phyloP scores from a whole-genome alignment of 2,329 filamentous ascomycete species.

The Blumeria hordei region DNA sequence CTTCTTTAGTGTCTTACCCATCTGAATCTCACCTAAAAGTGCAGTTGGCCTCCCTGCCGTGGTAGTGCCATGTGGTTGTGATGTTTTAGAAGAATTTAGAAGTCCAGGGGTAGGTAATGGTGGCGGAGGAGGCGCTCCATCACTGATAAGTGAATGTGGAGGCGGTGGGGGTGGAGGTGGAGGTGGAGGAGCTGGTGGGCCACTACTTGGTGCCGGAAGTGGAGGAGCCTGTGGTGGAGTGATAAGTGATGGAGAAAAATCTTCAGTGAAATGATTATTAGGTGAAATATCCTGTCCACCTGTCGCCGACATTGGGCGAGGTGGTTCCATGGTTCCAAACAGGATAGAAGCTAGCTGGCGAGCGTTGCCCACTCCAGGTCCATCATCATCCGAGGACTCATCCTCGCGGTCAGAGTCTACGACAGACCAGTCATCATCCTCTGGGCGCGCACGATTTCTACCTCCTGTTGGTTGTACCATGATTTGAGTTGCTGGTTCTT shows the following conservation, averaged over 20 bases:
- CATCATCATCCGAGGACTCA: constrained; percentile 51
- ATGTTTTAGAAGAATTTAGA: too few relatives aligned
- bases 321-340: constrained; percentile 91
- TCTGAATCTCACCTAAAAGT: constrained; percentile 62
- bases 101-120: constrained; percentile 18
- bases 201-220: constrained; percentile 14
- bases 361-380: constrained; percentile 57
- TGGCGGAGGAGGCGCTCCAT: constrained; percentile 10
- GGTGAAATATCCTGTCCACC: constrained; percentile 31
- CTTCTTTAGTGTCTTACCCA: constrained; percentile 61
- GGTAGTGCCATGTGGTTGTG: constrained; percentile 2
- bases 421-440: constrained; percentile 61
- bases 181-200: constrained; percentile 15
- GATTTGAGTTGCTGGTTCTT: constrained; percentile 24
- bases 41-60: constrained; percentile 24
- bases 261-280: constrained; percentile 15
- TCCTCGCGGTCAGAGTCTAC: constrained; percentile 55
- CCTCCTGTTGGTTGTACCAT: constrained; percentile 19
- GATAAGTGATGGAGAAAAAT: neutral
- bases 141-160: constrained; percentile 15
- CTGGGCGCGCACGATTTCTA: constrained; percentile 29
- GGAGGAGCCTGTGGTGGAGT: constrained; percentile 6
- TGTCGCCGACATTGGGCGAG: constrained; percentile 63
- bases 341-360: constrained; percentile 85
- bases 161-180: constrained; percentile 13